Percentiles rank a stretch among this genome's conserved stretches.
phyloP scores from a whole-genome alignment of 768 basidiomycete species.

The Termitomyces eurrhizus region DNA sequence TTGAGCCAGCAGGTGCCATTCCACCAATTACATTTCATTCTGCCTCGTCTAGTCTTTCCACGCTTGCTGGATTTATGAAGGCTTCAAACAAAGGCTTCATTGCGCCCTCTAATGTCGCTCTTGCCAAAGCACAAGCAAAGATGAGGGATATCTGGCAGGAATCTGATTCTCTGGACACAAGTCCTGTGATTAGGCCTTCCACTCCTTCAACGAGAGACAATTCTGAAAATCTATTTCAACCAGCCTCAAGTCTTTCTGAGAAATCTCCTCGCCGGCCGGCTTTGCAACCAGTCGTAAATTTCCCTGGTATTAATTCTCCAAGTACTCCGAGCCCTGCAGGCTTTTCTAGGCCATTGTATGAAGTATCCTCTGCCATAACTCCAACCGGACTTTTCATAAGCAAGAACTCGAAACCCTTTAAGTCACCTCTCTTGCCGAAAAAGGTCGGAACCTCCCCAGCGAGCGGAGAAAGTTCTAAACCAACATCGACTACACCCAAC shows the following conservation, averaged over 20 bases:
- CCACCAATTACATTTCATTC: constrained; percentile 33
- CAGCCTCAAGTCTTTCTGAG: constrained; percentile 18
- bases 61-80: constrained; percentile 25
- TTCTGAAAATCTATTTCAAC: constrained; percentile 25
- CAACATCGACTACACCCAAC: constrained; percentile 27
- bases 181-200: constrained; percentile 1
- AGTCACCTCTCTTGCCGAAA: constrained; percentile 37
- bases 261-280: constrained; percentile 28
- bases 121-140: constrained; percentile 51
- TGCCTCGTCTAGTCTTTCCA: constrained; percentile 22
- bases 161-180: constrained; percentile 21
- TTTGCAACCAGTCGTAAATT: constrained; percentile 35
- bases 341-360: constrained; percentile 19
- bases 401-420: constrained; percentile 37
- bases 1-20: constrained; percentile 30
- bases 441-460: constrained; percentile 4
- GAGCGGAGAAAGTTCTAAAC: constrained; percentile 14
- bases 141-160: constrained; percentile 45
- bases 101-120: constrained; percentile 48
- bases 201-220: constrained; percentile 11
- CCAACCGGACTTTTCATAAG: constrained; percentile 9
- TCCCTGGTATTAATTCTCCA: constrained; percentile 28
- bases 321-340: constrained; percentile 36
- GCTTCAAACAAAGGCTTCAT: constrained; percentile 36
- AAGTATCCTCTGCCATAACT: constrained; percentile 8